Evolutionary conservation across 352 stramenopile genomes (phyloP), one percentile per base, ranked within the genome.

Genomic region (Globisporangium mamillatum): DNA sequence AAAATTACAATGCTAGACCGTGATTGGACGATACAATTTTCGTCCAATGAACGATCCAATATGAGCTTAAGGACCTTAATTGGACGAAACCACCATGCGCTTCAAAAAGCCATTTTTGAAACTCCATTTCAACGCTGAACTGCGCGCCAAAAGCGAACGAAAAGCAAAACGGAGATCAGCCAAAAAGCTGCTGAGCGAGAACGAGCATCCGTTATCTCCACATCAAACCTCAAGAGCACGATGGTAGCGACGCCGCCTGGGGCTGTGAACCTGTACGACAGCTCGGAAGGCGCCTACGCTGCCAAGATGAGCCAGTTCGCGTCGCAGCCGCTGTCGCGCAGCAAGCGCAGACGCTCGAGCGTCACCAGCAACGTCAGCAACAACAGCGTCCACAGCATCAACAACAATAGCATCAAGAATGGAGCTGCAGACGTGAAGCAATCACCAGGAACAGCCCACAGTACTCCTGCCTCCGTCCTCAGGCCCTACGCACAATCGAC

Each of bases 261-360:
- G 16, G 22, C 63, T 48, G 59, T 56, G 16, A 71, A 71, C 60
- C 38, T 71, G 16, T 71, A 71, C 52, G 66, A 71, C 58, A 63
- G 50, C 34, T 65, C 57, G 29, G 65, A 71, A 29, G 59, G 50
- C 10, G 44, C 50, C 32, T 66, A 70, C 34, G 60, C 58, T 1
- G 32, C 29, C 4, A 64, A 55, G 27, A 68, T 60, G 56, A 67
- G 50, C 44, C 58, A 64, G 48, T 66, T 70, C 52, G 58, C 22
- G 27, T 69, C 64, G 64, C 64, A 69, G 64, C 64, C 64, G 36
- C 64, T 69, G 27, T 9, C n/a, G 29, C 64, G 64, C 22, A 62
- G 44, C 27, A 69, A 69, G n/a, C 56, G 64, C n/a, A 18, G 64
- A 24, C 64, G 55, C 27, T 56, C 64, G 56, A 60, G 55, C 64